Percentiles rank a stretch among this genome's conserved stretches.
These are phyloP conservation scores for Aspergillus sp. DNA, from an alignment of 2,329 filamentous ascomycete genomes.

Conservation along the genomic window DNA sequence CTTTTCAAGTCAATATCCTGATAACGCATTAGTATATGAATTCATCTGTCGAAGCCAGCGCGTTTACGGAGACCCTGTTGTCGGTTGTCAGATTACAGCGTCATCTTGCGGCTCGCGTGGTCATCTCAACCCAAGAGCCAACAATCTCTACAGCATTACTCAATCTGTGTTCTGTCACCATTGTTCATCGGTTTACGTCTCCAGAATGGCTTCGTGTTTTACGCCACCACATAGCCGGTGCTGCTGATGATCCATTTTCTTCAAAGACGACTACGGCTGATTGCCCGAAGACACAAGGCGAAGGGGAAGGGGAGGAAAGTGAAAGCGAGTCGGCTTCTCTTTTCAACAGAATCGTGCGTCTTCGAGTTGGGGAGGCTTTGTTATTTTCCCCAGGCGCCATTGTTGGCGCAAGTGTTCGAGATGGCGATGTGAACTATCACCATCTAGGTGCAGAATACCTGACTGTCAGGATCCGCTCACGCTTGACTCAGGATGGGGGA, in stretches of 20 bases:
- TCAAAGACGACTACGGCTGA: neutral
- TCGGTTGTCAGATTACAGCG: slow-evolving; percentile 58
- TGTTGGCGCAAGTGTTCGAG: neutral
- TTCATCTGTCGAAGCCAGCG: slow-evolving; percentile 5
- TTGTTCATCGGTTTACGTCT: slow-evolving; percentile 63
- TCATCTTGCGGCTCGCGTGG: slow-evolving; percentile 54
- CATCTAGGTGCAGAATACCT: slow-evolving; percentile 1
- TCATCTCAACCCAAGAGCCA: slow-evolving; percentile 69
- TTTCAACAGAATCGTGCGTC: slow-evolving; percentile 2
- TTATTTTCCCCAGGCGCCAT: slow-evolving; percentile 4
- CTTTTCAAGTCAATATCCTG: neutral
- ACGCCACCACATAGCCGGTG: slow-evolving; percentile 38
- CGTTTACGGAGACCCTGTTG: slow-evolving; percentile 52
- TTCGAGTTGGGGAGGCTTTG: slow-evolving; percentile 6
- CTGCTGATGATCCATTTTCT: neutral
- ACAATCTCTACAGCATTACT: slow-evolving; percentile 59
- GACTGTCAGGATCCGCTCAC: slow-evolving; percentile 1
- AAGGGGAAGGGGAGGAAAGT: too few species aligned
- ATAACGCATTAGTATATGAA: slow-evolving; percentile 11
- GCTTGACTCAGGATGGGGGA: slow-evolving; percentile 5
- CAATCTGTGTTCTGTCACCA: slow-evolving; percentile 57
- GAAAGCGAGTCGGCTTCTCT: neutral
- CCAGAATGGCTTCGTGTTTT: slow-evolving; percentile 51
- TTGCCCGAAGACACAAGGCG: neutral
- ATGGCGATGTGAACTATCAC: neutral